Conservation (phyloP, 2,329 filamentous ascomycete genomes). For the Botrytis sinoallii region DNA sequence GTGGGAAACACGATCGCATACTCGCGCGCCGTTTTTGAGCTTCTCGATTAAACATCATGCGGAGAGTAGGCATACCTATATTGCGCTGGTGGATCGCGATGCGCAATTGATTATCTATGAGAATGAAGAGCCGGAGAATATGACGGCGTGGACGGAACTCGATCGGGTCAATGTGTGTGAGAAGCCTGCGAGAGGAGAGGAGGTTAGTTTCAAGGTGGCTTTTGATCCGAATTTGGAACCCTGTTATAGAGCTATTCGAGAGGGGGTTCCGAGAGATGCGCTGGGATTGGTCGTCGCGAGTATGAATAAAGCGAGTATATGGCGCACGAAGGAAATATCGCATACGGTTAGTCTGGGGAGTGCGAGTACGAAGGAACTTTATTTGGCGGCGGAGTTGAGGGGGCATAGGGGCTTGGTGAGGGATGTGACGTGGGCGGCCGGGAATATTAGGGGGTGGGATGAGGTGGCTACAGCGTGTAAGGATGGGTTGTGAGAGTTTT, state of each 20-base stretch:
- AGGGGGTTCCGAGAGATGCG: conserved; percentile 77
- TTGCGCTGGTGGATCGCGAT: conserved; percentile 80
- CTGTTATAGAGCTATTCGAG: conserved; percentile 71
- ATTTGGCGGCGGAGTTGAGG: conserved; percentile 72
- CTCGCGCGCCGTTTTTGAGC: conserved; percentile 58
- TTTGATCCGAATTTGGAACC: conserved; percentile 88
- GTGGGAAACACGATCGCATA: conserved; percentile 33
- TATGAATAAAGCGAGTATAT: conserved; percentile 80
- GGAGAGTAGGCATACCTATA: conserved; percentile 74
- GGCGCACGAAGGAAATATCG: conserved; percentile 64
- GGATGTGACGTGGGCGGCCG: conserved; percentile 89
- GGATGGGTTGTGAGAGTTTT: conserved; percentile 87
- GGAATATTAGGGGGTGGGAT: conserved; percentile 86
- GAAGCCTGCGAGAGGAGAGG: conserved; percentile 73
- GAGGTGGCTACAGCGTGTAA: conserved; percentile 89
- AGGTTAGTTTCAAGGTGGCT: conserved; percentile 78
- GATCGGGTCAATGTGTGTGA: conserved; percentile 74
- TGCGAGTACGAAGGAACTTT: conserved; percentile 72
- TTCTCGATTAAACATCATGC: conserved; percentile 83
- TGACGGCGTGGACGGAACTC: conserved; percentile 71
- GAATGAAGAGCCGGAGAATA: conserved; percentile 77
- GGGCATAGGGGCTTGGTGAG: conserved; percentile 75
- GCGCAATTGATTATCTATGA: conserved; percentile 79
- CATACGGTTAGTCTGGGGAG: conserved; percentile 50
- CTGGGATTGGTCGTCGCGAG: conserved; percentile 80